A percentile compares a stretch with the other conserved stretches of the same genome.
Conservation (phyloP, 768 basidiomycete genomes). For the Leucosporidium scottii region DNA sequence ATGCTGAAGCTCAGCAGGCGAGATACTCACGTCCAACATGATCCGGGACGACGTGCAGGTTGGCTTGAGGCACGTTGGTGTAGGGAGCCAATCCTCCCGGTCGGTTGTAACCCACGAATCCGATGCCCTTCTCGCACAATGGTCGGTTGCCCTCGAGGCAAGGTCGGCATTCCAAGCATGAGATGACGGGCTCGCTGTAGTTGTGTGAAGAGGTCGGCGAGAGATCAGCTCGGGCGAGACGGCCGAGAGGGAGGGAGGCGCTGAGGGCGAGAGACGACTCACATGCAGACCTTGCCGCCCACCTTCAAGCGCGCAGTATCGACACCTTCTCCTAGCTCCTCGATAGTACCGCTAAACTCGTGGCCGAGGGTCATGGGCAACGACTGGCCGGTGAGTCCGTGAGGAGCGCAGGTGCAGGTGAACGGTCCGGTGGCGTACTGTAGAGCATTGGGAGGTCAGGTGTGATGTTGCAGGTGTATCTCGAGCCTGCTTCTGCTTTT, state of each 20-base stretch:
- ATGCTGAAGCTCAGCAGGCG: too few relatives aligned
- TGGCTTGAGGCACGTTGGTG: conserved; percentile 42
- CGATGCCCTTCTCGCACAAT: conserved; percentile 9
- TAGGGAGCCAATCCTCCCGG: conserved; percentile 49
- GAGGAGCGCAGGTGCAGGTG: conserved; percentile 41
- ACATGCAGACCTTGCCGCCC: conserved; percentile 42
- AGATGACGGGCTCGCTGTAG: conserved; percentile 47
- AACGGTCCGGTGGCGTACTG: conserved; percentile 34
- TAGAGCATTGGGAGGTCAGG: conserved; percentile 21
- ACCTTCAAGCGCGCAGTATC: conserved; percentile 41
- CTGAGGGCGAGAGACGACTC: too few relatives aligned
- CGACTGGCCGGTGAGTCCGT: conserved; percentile 45
- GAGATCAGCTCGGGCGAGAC: neutral
- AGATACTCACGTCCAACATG: conserved; percentile 44
- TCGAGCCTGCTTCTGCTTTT: neutral
- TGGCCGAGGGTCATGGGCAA: conserved; percentile 49
- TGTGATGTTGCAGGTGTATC: too few relatives aligned
- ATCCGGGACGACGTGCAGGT: conserved; percentile 46
- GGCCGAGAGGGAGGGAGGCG: conserved; percentile 1
- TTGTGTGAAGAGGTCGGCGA: neutral
- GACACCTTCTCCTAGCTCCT: conserved; percentile 41
- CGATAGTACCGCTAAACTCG: conserved; percentile 41
- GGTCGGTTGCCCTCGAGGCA: conserved; percentile 7
- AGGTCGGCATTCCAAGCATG: conserved; percentile 45
- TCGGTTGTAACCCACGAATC: conserved; percentile 25